Conservation (phyloP, 768 basidiomycete species). For the Termitomyces sp. region DNA sequence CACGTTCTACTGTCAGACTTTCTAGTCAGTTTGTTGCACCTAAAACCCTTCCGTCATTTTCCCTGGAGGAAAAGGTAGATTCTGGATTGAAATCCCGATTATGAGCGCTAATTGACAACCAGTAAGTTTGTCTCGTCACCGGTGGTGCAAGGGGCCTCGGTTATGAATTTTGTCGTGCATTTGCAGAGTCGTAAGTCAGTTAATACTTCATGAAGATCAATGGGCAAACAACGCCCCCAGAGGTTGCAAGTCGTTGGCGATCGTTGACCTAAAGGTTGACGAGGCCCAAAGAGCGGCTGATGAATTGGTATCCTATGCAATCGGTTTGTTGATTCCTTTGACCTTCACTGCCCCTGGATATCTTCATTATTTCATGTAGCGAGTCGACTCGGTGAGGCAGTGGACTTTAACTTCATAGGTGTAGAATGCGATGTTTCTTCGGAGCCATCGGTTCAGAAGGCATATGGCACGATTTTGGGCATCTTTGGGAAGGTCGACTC, state of each 20-base stretch:
- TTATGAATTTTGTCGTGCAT: constrained; percentile 85
- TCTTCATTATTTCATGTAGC: constrained; percentile 27
- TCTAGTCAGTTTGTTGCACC: constrained; percentile 16
- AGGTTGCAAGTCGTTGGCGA: constrained; percentile 73
- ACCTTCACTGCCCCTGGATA: not conserved
- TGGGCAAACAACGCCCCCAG: constrained; percentile 27
- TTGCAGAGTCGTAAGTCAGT: constrained; percentile 69
- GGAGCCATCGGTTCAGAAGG: constrained; percentile 70
- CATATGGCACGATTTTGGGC: constrained; percentile 58
- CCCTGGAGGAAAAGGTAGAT: constrained; percentile 68
- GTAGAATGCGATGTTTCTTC: constrained; percentile 85
- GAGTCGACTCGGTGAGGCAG: constrained; percentile 47
- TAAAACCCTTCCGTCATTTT: constrained; percentile 67
- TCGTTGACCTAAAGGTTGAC: constrained; percentile 73
- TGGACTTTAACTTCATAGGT: constrained; percentile 64
- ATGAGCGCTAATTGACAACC: not conserved
- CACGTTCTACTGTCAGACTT: not conserved
- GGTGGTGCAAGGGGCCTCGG: constrained; percentile 92
- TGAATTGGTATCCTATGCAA: constrained; percentile 44
- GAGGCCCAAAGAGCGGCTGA: constrained; percentile 65
- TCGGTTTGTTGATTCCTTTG: constrained; percentile 11
- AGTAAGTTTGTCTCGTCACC: constrained; percentile 84
- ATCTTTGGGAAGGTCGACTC: constrained; percentile 71
- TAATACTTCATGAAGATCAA: not conserved
- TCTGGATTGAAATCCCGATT: not conserved